Percentiles rank a stretch among this genome's conserved stretches.
Evolutionary conservation across 2,329 filamentous ascomycete genomes (phyloP).

Genomic region (Scleromitrula shiraiana): DNA sequence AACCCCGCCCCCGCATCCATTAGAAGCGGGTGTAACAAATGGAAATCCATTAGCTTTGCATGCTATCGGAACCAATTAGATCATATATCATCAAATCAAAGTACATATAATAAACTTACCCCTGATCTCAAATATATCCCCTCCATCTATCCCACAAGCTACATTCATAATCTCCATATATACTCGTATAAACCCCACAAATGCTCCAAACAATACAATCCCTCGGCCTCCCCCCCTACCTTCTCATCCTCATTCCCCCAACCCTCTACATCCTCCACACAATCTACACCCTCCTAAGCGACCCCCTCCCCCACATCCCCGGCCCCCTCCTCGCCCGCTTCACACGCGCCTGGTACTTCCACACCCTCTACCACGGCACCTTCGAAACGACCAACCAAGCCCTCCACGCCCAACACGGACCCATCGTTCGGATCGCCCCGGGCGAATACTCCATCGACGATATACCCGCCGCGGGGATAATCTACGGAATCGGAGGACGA

Average conservation of each 20-base stretch:
- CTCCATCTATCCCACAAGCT: neutral
- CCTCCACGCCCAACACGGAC: conserved; percentile 39
- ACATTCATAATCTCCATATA: neutral
- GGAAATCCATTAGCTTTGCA: too few relatives aligned
- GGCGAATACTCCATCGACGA: conserved; percentile 40
- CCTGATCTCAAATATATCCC: neutral
- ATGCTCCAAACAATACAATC: neutral
- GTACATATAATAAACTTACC: too few relatives aligned
- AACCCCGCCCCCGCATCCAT: too few relatives aligned
- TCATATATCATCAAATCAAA: too few relatives aligned
- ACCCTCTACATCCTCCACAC: neutral
- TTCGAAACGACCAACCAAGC: conserved; percentile 13
- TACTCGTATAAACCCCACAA: neutral
- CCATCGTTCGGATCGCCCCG: conserved; percentile 42
- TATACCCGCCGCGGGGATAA: conserved; percentile 32
- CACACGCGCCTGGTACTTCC: conserved; percentile 36
- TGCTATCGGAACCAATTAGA: too few relatives aligned
- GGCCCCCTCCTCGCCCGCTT: conserved; percentile 39
- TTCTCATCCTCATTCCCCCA: neutral
- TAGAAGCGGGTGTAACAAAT: too few relatives aligned
- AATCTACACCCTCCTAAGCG: neutral
- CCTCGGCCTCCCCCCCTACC: neutral
- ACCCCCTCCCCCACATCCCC: conserved; percentile 34
- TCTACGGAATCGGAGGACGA: conserved; percentile 36
- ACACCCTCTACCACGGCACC: conserved; percentile 23